phyloP scores from a whole-genome alignment of 2,329 filamentous ascomycete genomes.

The Diplodia corticola region DNA sequence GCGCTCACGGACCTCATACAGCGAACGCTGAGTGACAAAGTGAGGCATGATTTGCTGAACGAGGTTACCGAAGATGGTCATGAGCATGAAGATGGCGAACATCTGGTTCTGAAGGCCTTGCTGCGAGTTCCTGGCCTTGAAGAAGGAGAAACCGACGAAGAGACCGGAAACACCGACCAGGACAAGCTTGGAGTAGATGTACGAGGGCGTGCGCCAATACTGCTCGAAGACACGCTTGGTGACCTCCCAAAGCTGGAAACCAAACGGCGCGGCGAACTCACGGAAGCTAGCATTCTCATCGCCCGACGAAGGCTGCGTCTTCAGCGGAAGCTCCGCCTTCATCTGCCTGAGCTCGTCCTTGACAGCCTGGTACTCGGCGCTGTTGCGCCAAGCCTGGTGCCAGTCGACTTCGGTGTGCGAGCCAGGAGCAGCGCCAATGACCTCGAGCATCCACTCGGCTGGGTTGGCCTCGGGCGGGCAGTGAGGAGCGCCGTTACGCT shows the following conservation, averaged over 20 bases:
- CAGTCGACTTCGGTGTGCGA: slow-evolving; percentile 53
- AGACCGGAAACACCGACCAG: slow-evolving; percentile 67
- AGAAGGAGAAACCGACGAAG: slow-evolving; percentile 79
- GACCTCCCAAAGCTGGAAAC: slow-evolving; percentile 66
- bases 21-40: slow-evolving; percentile 72
- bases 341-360: slow-evolving; percentile 50
- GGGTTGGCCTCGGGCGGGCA: slow-evolving; percentile 73
- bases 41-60: slow-evolving; percentile 76
- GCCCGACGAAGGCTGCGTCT: slow-evolving; percentile 38
- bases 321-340: slow-evolving; percentile 41
- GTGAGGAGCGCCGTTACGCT: slow-evolving; percentile 64
- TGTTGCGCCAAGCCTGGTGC: slow-evolving; percentile 51
- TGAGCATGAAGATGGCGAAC: slow-evolving; percentile 76
- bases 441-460: slow-evolving; percentile 74
- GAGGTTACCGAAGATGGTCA: slow-evolving; percentile 73
- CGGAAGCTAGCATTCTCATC: slow-evolving; percentile 60
- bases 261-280: slow-evolving; percentile 80
- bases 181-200: slow-evolving; percentile 79
- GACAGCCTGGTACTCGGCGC: slow-evolving; percentile 47
- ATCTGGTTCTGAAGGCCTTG: slow-evolving; percentile 80
- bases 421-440: slow-evolving; percentile 55
- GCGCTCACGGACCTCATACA: slow-evolving; percentile 82
- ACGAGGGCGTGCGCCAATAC: slow-evolving; percentile 86
- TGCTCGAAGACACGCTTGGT: slow-evolving; percentile 79
- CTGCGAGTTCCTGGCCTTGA: slow-evolving; percentile 64